Evolutionary conservation across 768 basidiomycete genomes (phyloP), one percentile per base, ranked within the genome.

Genomic region (Boletus edulis): DNA sequence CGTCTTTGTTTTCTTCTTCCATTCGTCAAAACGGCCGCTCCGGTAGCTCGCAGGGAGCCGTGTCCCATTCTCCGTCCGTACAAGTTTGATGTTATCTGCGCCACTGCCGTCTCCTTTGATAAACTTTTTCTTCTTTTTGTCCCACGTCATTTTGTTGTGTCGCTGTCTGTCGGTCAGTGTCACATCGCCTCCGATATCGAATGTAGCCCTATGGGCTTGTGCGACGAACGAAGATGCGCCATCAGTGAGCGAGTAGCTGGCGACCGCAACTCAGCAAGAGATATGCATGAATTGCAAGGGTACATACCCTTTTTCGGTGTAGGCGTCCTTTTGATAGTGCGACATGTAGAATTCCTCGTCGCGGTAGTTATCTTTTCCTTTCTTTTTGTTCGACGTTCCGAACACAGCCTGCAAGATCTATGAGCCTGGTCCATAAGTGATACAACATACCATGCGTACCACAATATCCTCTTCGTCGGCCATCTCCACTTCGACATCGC

Each of bases 81-180:
- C 88, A 60, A 98, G 79, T 72, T 97, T 98, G 63, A 96, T 79
- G 69, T 98, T 97, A 69, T 98, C 94, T 9, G 94, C 83, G 18
- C 94, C 96, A 42, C 74, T 78, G 12, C 92, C 91, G 52, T 85
- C 88, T 5, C 93, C 92, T 62, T 89, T 84, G 40, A 96, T 78
- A 60, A 97, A 97, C 65, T 89, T 92, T 70, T 97, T 97, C 75
- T 91, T 95, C 75, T 94, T 95, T 66, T 91, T 91, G 73, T 98
- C 94, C 97, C 97, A 99, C 29, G 79, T 86, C 65, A 91, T 67
- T 58, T 78, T 79, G 47, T 27, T 60, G 51, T 85, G 87, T 38
- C 81, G 80, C 53, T 80, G 84, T 48, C 82, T 80, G 34, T 82
- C 79, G 20, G 79, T 75, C 11, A 80, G 77, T 12, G 78, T 70